Conservation (phyloP, 345 rosid species). For the Orychophragmus violaceus region DNA sequence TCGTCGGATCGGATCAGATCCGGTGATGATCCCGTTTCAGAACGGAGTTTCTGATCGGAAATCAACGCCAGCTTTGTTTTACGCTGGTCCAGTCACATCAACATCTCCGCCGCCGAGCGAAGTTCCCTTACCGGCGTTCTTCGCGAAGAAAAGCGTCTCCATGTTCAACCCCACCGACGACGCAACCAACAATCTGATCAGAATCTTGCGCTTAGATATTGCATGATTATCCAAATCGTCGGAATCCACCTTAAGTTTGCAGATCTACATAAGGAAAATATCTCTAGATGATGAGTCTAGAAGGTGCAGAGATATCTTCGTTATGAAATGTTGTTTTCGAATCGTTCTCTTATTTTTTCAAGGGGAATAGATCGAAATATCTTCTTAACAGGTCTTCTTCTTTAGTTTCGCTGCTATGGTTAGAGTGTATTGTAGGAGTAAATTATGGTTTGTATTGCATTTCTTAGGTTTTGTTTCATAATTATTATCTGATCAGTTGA, state of each 20-base stretch:
- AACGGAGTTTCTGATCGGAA: too few species aligned
- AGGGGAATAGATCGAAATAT: constrained; percentile 43
- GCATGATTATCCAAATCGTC: background rate
- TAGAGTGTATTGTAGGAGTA: background rate
- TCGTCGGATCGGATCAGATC: constrained; percentile 29
- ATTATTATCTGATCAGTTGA: too few species aligned
- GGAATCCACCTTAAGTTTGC: too few species aligned
- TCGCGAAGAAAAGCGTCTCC: constrained; percentile 36
- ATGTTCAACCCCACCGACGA: constrained; percentile 16
- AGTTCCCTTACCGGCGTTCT: constrained; percentile 68
- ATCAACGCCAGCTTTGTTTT: constrained; percentile 30
- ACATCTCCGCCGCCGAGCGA: constrained; percentile 81
- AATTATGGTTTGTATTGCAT: too few species aligned
- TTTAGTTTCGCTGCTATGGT: constrained; percentile 2
- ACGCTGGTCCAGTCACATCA: constrained; percentile 62
- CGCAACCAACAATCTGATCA: constrained; percentile 47
- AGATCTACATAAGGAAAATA: too few species aligned
- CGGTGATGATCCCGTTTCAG: constrained; percentile 17
- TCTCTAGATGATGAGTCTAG: too few species aligned
- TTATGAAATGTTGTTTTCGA: background rate
- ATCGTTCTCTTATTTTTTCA: constrained; percentile 65
- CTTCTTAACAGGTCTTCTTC: constrained; percentile 17
- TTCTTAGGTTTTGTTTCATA: too few species aligned
- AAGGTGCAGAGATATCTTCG: background rate
- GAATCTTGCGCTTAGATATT: constrained; percentile 42